These are phyloP conservation scores for Gynochthodes officinalis DNA, from an alignment of 257 asterid species.

Conservation along the genomic window DNA sequence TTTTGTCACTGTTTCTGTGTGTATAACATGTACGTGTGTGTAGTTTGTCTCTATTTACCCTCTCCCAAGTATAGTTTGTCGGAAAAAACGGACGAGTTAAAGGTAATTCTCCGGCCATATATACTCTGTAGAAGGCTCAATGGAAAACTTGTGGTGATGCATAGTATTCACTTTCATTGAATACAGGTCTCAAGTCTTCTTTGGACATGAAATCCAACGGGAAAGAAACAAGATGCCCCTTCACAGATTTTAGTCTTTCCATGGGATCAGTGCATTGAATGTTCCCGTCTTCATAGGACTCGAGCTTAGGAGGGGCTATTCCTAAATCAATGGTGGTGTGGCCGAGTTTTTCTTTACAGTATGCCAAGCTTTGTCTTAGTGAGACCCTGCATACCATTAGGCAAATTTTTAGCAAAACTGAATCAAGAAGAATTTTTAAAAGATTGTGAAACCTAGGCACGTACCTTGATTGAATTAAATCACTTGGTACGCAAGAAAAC, in stretches of 20 bases:
- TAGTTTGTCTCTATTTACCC: no score
- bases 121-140: conserved; percentile 16
- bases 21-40: no score
- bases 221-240: conserved; percentile 92
- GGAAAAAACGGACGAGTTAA: no score
- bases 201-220: conserved; percentile 88
- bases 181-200: conserved; percentile 92
- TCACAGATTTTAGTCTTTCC: conserved; percentile 68
- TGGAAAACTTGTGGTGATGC: conserved; percentile 96
- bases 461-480: conserved; percentile 88
- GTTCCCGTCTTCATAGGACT: conserved; percentile 66
- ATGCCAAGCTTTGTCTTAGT: conserved; percentile 77
- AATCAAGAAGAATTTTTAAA: conserved; percentile 16
- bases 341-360: conserved; percentile 71
- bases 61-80: no score
- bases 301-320: conserved; percentile 68
- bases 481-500: conserved; percentile 86
- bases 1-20: no score
- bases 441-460: conserved; percentile 10
- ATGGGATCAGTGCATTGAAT: conserved; percentile 65
- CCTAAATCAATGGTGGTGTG: conserved; percentile 86
- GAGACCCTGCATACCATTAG: conserved; percentile 47
- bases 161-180: conserved; percentile 92
- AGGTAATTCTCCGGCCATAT: no score
- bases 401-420: neutral